Percentiles rank a stretch among this genome's conserved stretches.
phyloP scores from a whole-genome alignment of 2,329 filamentous ascomycete genomes.

The Aspergillus neotritici region DNA sequence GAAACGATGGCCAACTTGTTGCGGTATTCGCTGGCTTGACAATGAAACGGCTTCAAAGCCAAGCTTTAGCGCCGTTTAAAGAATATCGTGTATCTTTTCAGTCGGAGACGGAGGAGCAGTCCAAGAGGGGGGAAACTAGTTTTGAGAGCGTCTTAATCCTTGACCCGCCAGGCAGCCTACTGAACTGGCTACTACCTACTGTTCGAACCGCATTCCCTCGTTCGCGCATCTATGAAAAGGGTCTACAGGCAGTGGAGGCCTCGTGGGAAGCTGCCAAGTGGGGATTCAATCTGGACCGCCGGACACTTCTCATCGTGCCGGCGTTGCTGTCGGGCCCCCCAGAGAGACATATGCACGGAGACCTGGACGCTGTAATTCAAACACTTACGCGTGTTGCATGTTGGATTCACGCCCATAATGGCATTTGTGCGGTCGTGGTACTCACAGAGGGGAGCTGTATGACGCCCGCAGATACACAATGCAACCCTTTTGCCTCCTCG shows the following conservation, averaged over 20 bases:
- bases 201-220: no score
- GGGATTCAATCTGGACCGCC: background rate
- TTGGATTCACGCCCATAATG: background rate
- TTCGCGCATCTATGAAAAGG: no score
- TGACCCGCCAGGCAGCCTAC: no score
- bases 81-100: no score
- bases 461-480: background rate
- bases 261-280: background rate
- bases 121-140: no score
- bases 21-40: no score
- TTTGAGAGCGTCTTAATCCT: no score
- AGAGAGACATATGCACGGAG: background rate
- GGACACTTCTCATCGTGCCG: background rate
- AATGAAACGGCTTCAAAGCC: no score
- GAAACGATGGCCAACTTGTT: no score
- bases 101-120: no score
- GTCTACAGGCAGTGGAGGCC: background rate
- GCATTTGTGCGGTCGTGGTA: background rate
- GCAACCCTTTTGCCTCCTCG: background rate
- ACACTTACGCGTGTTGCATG: background rate
- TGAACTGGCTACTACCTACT: no score
- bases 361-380: background rate
- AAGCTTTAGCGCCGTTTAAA: no score
- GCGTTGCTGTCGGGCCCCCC: background rate
- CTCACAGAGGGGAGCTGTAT: background rate